phyloP scores from a whole-genome alignment of 2,329 filamentous ascomycete species.

The Cordyceps farinosa region DNA sequence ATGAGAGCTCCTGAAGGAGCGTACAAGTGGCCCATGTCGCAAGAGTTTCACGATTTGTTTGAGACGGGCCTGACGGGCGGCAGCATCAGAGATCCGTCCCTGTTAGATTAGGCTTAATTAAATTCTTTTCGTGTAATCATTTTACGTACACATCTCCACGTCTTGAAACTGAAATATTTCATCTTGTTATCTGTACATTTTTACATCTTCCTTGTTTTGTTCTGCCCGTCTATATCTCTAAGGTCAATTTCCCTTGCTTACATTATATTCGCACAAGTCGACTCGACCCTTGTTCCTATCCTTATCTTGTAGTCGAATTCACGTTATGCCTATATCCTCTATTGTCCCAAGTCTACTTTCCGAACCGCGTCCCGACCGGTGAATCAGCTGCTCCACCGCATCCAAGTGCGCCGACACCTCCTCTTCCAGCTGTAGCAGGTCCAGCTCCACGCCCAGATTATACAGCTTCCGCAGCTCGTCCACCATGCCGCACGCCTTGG shows the following conservation, averaged over 20 bases:
- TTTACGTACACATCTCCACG: too few relatives aligned
- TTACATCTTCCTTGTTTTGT: too few relatives aligned
- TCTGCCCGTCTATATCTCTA: too few relatives aligned
- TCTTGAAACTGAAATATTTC: too few relatives aligned
- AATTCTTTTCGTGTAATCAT: not conserved
- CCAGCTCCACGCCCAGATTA: constrained; percentile 2
- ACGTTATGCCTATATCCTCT: not conserved
- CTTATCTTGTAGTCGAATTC: not conserved
- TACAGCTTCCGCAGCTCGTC: constrained; percentile 2
- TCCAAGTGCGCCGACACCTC: not conserved
- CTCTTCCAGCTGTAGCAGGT: not conserved
- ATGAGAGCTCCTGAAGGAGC: not conserved
- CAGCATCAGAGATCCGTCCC: not conserved
- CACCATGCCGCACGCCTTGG: constrained; percentile 9
- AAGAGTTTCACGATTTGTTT: constrained; percentile 16
- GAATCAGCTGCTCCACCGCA: not conserved
- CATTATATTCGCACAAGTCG: too few relatives aligned
- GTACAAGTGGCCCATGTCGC: not conserved
- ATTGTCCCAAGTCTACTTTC: not conserved
- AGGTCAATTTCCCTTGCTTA: too few relatives aligned
- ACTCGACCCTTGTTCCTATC: too few relatives aligned
- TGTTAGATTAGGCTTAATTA: not conserved
- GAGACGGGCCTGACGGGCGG: constrained; percentile 9
- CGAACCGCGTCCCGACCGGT: not conserved
- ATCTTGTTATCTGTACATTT: too few relatives aligned